Evolutionary conservation across 805 yeast genomes (phyloP), one percentile per base, ranked within the genome.

Genomic region (Metschnikowia santaceciliae): DNA sequence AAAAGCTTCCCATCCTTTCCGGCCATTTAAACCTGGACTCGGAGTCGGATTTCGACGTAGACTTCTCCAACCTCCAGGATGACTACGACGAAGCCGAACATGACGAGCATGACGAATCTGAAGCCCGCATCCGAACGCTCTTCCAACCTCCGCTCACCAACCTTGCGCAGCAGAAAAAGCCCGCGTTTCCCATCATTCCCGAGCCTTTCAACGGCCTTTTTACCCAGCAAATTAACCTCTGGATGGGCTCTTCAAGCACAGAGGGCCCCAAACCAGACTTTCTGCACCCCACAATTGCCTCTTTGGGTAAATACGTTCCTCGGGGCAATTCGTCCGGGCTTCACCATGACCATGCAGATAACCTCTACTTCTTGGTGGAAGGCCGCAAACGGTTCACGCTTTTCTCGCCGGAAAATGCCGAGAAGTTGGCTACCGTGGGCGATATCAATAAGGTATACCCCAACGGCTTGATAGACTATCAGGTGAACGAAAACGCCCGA

Each of bases 291-390:
- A 42, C 54, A 6, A 15, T 34, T 6, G 54, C 54, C 20, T 78
- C 79, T 0, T 62, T 82, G 4, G 88, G 88, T 1, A 78, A 80
- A 59, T 68, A 68, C 20, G 65, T 84, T 0, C 86, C 89, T 1
- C 71, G 73, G 1, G 86, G 85, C 1, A 72, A 83, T 0, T 83
- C 90, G 0, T 83, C 90, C 1, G 92, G 92, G 0, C 67, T 86
- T 11, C 92, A 86, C 58, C 92, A 86, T 62, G 92, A 86, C 62
- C 91, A 86, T 65, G 88, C 91, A 1, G 91, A 86, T 61, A 86
- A 86, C 59, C 67, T 86, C 34, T 86, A 86, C 61, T 71, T 86
- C 4, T 79, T 86, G 1, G 61, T 81, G 1, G 66, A 74, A 26
- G 94, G 92, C 0, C 61, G 58, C 6, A 86, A 86, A 59, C 63